Base-by-base conservation (phyloP, 148 eudicot genomes). In the Pouteria glomerata region DNA sequence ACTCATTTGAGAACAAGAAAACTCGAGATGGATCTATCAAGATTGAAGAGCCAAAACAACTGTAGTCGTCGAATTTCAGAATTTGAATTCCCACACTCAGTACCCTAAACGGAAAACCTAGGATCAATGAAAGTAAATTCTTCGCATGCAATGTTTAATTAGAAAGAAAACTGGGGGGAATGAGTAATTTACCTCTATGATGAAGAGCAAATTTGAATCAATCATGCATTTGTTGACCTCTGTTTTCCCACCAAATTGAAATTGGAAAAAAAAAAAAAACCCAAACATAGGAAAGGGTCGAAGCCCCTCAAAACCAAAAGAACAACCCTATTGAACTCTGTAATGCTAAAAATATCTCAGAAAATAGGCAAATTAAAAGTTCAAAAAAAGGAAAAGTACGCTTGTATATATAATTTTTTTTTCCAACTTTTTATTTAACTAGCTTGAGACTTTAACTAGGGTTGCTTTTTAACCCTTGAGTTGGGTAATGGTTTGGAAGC, bases 241-340 rank as follows among this genome's bases (percentile, higher is more conserved):
- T 23, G 29, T 23, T 74, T 76, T 82, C 82, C 79, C 82, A 78
- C 82, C 80, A 82, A 78, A 65, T 26, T 75, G 52, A 63, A 37
- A 71, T 47, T 66, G 62, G 58, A 60, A 69, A 41, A 27, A 69
- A 59, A 57, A 42, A 42, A 55, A 42, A 63, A 47, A 71, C 47
- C 52, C 15, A 70, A 53, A 50, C 76, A 68, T 53, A 56, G n/a
- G n/a, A n/a, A n/a, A n/a, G n/a, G 68, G 78, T 79, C 75, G 64
- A 82, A 70, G 55, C 85, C 82, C 71, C 58, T n/a, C n/a, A 58
- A 51, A 68, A 45, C 51, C 57, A 66, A 41, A 71, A 74, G 37
- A 30, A 31, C 33, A 55, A 37, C 63, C 63, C 26, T 52, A 7
- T 33, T 15, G 24, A 52, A 52, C 60, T 56, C 70, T 31, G 37